Evolutionary conservation across 768 basidiomycete species (phyloP).

Genomic region (Agaricus blazei): DNA sequence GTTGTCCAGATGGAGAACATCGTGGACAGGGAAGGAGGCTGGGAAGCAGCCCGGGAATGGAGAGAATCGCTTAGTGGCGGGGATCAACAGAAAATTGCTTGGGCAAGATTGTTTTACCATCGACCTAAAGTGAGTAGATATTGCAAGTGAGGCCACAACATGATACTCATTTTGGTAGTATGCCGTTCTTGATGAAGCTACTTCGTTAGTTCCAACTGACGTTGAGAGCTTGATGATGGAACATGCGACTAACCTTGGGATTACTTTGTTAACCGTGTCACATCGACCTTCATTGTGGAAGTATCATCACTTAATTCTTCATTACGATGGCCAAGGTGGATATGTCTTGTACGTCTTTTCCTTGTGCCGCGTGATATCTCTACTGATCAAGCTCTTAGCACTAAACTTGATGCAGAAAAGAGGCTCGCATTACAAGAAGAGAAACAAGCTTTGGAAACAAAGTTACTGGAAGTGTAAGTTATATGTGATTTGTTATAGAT

Average conservation of each 20-base stretch:
- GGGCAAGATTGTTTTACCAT: constrained; percentile 96
- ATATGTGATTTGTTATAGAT: neutral
- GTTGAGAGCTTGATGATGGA: constrained; percentile 96
- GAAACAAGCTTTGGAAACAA: constrained; percentile 83
- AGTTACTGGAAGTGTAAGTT: constrained; percentile 81
- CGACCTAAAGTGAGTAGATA: constrained; percentile 64
- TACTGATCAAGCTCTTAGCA: constrained; percentile 39
- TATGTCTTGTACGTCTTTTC: constrained; percentile 78
- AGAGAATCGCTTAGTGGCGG: constrained; percentile 90
- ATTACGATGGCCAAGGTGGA: constrained; percentile 92
- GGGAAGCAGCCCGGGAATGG: constrained; percentile 90
- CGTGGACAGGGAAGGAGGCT: constrained; percentile 94
- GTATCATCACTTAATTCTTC: constrained; percentile 83
- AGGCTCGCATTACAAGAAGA: constrained; percentile 90
- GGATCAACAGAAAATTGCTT: constrained; percentile 96
- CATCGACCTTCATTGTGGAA: constrained; percentile 94
- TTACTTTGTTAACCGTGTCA: constrained; percentile 91
- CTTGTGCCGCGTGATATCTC: neutral
- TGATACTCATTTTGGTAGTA: constrained; percentile 46
- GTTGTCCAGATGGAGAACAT: constrained; percentile 82
- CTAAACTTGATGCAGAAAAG: constrained; percentile 84
- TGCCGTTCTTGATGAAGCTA: constrained; percentile 95
- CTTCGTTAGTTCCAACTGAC: constrained; percentile 87
- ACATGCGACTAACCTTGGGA: constrained; percentile 78
- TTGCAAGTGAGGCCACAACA: neutral